Percentiles rank a stretch among this genome's conserved stretches.
Conservation (phyloP, 345 rosid genomes). For the Clausena lansium region DNA sequence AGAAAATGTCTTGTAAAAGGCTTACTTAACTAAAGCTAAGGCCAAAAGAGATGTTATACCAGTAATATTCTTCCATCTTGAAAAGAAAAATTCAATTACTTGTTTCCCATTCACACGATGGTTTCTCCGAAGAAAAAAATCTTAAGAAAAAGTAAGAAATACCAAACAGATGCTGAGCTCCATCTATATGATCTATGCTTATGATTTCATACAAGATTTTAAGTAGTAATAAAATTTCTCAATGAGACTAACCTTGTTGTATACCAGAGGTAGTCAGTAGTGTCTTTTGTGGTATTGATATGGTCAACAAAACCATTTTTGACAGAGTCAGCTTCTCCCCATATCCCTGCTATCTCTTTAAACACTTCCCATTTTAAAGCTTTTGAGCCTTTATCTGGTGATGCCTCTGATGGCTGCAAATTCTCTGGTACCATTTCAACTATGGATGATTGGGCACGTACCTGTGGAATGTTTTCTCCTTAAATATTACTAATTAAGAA, state of each 20-base stretch:
- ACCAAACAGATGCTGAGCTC: background rate
- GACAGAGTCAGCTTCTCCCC: slow-evolving; percentile 71
- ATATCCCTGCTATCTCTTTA: slow-evolving; percentile 66
- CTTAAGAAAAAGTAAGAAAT: no score
- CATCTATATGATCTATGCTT: background rate
- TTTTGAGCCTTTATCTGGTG: slow-evolving; percentile 26
- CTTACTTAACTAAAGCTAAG: background rate
- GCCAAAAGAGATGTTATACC: background rate
- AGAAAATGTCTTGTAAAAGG: background rate
- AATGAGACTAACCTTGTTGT: slow-evolving; percentile 69
- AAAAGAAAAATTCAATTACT: background rate
- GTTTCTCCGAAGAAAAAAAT: no score
- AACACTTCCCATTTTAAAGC: slow-evolving; percentile 73
- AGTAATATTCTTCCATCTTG: background rate
- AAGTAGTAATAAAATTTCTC: background rate
- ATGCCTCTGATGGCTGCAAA: slow-evolving; percentile 39
- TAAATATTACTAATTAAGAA: background rate
- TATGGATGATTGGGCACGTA: slow-evolving; percentile 56
- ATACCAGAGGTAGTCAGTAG: slow-evolving; percentile 95
- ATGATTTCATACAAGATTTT: background rate
- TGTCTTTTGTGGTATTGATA: slow-evolving; percentile 76
- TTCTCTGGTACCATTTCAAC: slow-evolving; percentile 79
- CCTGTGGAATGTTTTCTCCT: slow-evolving; percentile 34
- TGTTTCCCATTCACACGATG: background rate
- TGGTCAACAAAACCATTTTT: slow-evolving; percentile 70